Conservation (phyloP, 768 basidiomycete genomes). For the Gloeopeniophorella convolvens region DNA sequence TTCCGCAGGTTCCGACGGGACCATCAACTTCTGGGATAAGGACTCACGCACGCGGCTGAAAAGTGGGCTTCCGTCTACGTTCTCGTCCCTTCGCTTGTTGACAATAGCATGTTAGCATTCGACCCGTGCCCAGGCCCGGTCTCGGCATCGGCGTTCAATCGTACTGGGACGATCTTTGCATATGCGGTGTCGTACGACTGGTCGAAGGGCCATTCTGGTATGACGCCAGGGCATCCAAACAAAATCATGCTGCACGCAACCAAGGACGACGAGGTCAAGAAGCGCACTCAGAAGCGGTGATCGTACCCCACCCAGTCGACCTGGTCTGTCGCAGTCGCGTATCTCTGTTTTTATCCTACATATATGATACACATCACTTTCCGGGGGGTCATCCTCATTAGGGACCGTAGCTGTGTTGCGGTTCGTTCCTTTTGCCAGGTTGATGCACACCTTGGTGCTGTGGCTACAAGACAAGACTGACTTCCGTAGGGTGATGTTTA, state of each 20-base stretch:
- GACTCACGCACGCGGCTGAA: constrained; percentile 88
- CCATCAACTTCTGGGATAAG: constrained; percentile 93
- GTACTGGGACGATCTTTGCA: constrained; percentile 82
- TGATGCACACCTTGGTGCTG: background rate
- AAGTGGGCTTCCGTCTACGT: constrained; percentile 38
- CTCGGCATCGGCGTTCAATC: constrained; percentile 76
- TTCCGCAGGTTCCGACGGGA: constrained; percentile 65
- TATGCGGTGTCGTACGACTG: constrained; percentile 93
- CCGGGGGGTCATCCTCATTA: background rate
- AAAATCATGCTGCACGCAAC: constrained; percentile 80
- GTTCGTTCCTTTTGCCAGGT: background rate
- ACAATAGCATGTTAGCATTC: constrained; percentile 43
- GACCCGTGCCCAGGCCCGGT: constrained; percentile 73
- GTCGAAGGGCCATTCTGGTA: constrained; percentile 87
- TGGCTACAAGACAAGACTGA: background rate
- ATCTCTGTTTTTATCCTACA: background rate
- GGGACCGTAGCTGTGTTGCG: background rate
- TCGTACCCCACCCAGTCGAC: no score
- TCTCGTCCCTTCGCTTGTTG: background rate
- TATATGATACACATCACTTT: background rate
- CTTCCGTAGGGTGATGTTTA: background rate
- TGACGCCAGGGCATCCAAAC: constrained; percentile 63
- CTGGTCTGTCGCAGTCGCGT: background rate
- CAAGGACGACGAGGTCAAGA: constrained; percentile 84
- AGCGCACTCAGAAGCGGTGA: constrained; percentile 37